These are phyloP conservation scores for Annulohypoxylon maeteangense DNA, from an alignment of 495 filamentous ascomycete genomes.

Conservation along the genomic window DNA sequence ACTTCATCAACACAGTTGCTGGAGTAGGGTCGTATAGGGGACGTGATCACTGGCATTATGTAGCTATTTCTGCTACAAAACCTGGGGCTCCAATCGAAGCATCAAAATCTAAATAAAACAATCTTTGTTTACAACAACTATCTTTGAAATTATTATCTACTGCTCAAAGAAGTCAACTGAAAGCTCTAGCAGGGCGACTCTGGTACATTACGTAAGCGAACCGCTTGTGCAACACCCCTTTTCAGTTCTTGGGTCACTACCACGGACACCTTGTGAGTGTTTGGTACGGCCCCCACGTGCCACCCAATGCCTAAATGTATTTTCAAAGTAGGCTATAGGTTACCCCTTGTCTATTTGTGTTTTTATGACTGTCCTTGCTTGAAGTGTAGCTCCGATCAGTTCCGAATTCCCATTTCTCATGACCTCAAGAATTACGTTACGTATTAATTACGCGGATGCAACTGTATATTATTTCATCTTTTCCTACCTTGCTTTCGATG, in stretches of 20 bases:
- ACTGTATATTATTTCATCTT: too few relatives aligned
- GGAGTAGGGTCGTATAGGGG: constrained; percentile 56
- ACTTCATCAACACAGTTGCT: constrained; percentile 61
- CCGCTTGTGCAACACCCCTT: not conserved
- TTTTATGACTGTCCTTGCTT: too few relatives aligned
- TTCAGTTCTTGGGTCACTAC: not conserved
- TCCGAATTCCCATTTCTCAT: too few relatives aligned
- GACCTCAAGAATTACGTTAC: too few relatives aligned
- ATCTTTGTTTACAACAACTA: not conserved
- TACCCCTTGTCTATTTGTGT: too few relatives aligned
- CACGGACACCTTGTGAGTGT: not conserved
- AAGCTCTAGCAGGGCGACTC: not conserved
- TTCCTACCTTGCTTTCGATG: too few relatives aligned
- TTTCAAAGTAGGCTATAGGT: too few relatives aligned
- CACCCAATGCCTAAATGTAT: too few relatives aligned
- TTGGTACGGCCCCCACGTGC: not conserved
- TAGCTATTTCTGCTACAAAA: constrained; percentile 55
- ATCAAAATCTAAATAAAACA: constrained; percentile 39
- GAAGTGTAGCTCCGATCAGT: too few relatives aligned
- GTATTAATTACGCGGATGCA: too few relatives aligned
- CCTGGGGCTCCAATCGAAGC: constrained; percentile 38
- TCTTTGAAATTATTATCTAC: not conserved
- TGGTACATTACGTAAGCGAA: not conserved
- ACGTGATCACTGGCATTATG: constrained; percentile 49
- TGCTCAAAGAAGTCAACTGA: not conserved